Conservation (phyloP, 768 basidiomycete genomes). For the Mycena albidolilacea region DNA sequence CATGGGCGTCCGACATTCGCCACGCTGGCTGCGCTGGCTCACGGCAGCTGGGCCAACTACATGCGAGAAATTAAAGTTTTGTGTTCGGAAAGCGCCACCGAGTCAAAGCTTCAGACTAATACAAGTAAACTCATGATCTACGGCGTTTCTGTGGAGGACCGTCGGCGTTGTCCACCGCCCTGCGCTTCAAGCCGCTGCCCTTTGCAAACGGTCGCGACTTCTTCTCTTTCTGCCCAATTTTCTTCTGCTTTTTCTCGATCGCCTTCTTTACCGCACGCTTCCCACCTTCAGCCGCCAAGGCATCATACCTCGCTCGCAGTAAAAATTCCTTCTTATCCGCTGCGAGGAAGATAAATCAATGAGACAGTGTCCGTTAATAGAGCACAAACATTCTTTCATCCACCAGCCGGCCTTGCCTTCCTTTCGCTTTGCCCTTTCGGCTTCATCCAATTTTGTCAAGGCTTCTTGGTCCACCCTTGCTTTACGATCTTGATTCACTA, state of each 20-base stretch:
- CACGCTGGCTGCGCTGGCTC: slow-evolving; percentile 20
- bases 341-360: slow-evolving; percentile 49
- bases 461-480: slow-evolving; percentile 82
- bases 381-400: slow-evolving; percentile 81
- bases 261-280: slow-evolving; percentile 87
- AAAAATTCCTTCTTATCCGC: slow-evolving; percentile 86
- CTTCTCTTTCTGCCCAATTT: slow-evolving; percentile 91
- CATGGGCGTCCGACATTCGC: slow-evolving; percentile 12
- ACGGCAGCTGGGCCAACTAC: slow-evolving; percentile 1
- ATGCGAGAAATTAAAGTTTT: slow-evolving; percentile 8
- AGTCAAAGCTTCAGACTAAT: background rate
- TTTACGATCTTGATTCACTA: slow-evolving; percentile 79
- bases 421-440: slow-evolving; percentile 76
- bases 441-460: slow-evolving; percentile 65
- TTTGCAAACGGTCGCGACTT: slow-evolving; percentile 78
- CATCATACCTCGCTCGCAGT: slow-evolving; percentile 83
- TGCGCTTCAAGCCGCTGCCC: slow-evolving; percentile 37
- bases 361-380: background rate
- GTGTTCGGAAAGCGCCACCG: background rate
- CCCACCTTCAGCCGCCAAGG: slow-evolving; percentile 83
- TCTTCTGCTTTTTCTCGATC: slow-evolving; percentile 91
- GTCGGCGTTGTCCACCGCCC: slow-evolving; percentile 31
- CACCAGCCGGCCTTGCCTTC: slow-evolving; percentile 89
- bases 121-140: slow-evolving; percentile 14
- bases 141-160: slow-evolving; percentile 32